These are phyloP conservation scores for Backusella psychrophila DNA, from an alignment of 192 early-diverging fungal species.

Conservation along the genomic window DNA sequence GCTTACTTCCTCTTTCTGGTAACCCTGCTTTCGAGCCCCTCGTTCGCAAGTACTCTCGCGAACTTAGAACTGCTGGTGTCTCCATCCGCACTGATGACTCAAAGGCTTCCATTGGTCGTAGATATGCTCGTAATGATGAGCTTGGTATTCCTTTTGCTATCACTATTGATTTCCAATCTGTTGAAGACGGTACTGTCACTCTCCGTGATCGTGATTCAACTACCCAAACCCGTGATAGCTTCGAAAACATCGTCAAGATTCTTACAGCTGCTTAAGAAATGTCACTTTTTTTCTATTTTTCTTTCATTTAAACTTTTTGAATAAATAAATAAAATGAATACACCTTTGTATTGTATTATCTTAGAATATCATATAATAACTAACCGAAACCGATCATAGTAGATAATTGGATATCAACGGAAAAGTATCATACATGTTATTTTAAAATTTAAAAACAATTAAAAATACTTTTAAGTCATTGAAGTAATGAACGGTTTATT, in stretches of 20 bases:
- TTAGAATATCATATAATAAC: neutral
- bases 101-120: conserved; percentile 84
- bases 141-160: conserved; percentile 96
- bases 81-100: conserved; percentile 88
- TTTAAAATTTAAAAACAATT: too few species aligned
- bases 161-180: conserved; percentile 98
- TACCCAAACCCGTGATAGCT: conserved; percentile 86
- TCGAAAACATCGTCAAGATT: conserved; percentile 68
- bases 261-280: conserved; percentile 38
- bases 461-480: too few species aligned
- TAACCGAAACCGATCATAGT: neutral
- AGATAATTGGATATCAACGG: neutral
- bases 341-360: neutral
- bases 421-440: neutral
- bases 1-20: conserved; percentile 84
- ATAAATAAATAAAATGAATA: conserved; percentile 9
- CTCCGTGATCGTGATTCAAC: conserved; percentile 95
- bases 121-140: conserved; percentile 98
- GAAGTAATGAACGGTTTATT: too few species aligned
- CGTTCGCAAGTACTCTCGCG: conserved; percentile 58
- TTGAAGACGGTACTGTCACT: conserved; percentile 90
- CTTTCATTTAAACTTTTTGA: neutral
- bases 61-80: conserved; percentile 74
- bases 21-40: conserved; percentile 76
- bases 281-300: neutral